Base-by-base conservation (phyloP, 176 grass and related monocot genomes). In the Dendrocalamus sinicus region DNA sequence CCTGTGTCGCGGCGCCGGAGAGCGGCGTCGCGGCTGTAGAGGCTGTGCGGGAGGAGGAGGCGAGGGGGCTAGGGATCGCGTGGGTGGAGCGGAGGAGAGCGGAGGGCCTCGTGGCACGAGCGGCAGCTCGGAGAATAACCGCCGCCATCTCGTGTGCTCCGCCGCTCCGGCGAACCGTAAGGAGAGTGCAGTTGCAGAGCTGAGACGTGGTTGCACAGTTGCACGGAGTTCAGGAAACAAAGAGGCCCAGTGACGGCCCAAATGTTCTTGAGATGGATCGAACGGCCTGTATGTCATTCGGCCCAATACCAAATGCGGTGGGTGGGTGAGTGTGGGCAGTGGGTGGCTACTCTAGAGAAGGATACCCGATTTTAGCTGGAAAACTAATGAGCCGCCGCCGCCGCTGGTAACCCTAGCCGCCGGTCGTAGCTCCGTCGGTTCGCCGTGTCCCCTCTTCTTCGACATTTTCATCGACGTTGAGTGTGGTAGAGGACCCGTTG, bases 131-230 rank as follows among this genome's bases (percentile, higher is more conserved):
- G 75, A 65, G 39, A 5, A 92, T 84, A 24, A 69, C 57, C 55
- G 87, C 84, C 75, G 91, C 87, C 91, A 81, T 87, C 80, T 80
- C 51, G 67, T 28, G 48, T 40, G 88, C 46, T 55, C 60, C 39
- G 46, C 63, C 52, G 76, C 51, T 39, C 28, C 26, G 76, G 30
- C 20, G 43, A 83, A 73, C 41, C 2, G 68, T 12, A 44, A 8
- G 37, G 22, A 16, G 55, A 0, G 5, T 0, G 17, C 16, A 45
- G 4, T 12, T 5, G 68, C 19, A 12, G 64, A 40, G 32, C 37
- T 43, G 30, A 41, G 37, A 2, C 2, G 65, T 30, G 62, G 26
- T 65, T 23, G 58, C 58, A 60, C 22, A 23, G 57, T n/a, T n/a
- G 54, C 19, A 57, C 51, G 15, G 54, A 57, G 54, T 22, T 57